Percentiles rank a stretch among this genome's conserved stretches.
Conservation (phyloP, 2,329 filamentous ascomycete genomes). For the Alternaria tenuissima region DNA sequence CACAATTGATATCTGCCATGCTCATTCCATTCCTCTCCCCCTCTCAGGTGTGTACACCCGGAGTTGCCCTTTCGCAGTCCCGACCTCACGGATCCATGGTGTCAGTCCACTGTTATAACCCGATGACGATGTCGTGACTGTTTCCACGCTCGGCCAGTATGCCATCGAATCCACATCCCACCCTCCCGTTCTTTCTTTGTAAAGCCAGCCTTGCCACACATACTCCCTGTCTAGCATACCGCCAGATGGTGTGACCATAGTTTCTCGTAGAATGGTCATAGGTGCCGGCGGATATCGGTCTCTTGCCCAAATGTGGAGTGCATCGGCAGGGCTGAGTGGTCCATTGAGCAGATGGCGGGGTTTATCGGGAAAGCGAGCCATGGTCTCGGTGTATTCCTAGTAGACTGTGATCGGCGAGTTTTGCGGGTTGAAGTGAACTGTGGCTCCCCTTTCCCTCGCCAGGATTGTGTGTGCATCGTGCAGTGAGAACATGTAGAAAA, state of each 20-base stretch:
- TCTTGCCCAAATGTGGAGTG: neutral
- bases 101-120: neutral
- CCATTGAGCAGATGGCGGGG: neutral
- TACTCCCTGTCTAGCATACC: neutral
- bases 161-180: neutral
- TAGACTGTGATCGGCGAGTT: slow-evolving; percentile 1
- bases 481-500: slow-evolving; percentile 25
- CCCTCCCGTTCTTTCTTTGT: neutral
- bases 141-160: neutral
- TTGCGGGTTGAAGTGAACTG: neutral
- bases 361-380: neutral
- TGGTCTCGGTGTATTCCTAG: neutral
- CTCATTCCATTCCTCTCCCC: neutral
- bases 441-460: neutral
- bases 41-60: neutral
- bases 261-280: neutral
- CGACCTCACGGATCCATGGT: neutral
- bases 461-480: neutral
- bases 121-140: neutral
- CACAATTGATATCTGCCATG: neutral
- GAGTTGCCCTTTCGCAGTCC: neutral
- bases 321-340: neutral
- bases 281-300: neutral
- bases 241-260: neutral
- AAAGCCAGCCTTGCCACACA: neutral